Evolutionary conservation across 2,329 filamentous ascomycete species (phyloP), one percentile per base, ranked within the genome.

Genomic region (Alternaria incomplexa): DNA sequence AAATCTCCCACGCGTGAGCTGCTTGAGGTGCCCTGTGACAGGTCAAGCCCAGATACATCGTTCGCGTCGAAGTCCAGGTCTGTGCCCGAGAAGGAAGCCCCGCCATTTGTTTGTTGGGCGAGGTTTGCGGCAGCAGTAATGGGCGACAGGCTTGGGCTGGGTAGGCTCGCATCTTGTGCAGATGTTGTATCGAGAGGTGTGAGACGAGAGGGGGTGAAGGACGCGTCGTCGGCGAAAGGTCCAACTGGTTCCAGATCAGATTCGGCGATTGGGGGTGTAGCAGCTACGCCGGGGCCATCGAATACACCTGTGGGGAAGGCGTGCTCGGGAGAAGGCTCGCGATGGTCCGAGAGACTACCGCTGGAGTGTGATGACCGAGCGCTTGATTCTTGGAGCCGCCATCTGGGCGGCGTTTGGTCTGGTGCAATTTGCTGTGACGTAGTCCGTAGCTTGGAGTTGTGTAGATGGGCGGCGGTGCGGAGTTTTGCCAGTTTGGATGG

Each of bases 61-160:
- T 75, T 77, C 5, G 72, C 71, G 44, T 77, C 75, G 55, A 73
- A 77, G 26, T 80, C 76, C 8, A 71, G 71, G 20, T 71, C 72
- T 13, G 72, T 70, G 54, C 67, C 68, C 7, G 61, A 55, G 36
- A 69, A 75, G 7, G 71, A 69, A 5, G 68, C 55, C n/a, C 73
- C 77, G 48, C 71, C 65, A 47, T 71, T 77, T 45, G 65, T 75
- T 44, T 81, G 77, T 26, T 80, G 79, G 15, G 82, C 75, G 17
- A 85, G 75, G 75, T 85, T 85, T 70, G 95, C 91, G 71, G 92
- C 93, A 62, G 96, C 88, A 6, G 95, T 96, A 43, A 91, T 89
- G 5, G 96, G 96, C 25, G 96, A 99, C 60, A 99, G 83, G 74
- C 96, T 94, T 32, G 96, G 96, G 78, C 96, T 99, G 56, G 96